Conservation (phyloP, 352 stramenopile genomes). For the Thalassiosira mediterranea region DNA sequence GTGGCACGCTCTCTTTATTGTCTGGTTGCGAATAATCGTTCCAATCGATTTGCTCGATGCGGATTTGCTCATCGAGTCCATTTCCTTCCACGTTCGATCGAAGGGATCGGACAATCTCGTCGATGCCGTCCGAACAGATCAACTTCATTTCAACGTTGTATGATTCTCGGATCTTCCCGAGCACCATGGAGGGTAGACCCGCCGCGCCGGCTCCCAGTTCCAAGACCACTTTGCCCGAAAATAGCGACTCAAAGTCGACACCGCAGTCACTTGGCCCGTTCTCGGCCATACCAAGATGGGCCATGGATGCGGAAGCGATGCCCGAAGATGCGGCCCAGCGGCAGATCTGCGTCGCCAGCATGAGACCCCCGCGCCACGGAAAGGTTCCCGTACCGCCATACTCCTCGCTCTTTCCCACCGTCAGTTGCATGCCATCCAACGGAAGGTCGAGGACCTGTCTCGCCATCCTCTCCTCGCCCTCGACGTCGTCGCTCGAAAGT, state of each 20-base stretch:
- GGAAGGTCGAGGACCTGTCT: conserved; percentile 14
- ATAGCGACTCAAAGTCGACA: conserved; percentile 17
- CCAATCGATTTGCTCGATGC: conserved; percentile 31
- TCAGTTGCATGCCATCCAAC: conserved; percentile 8
- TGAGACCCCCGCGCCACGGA: conserved; percentile 14
- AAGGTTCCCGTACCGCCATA: conserved; percentile 10
- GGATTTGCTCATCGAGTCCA: conserved; percentile 14
- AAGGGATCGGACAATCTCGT: conserved; percentile 36
- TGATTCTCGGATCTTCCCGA: conserved; percentile 17
- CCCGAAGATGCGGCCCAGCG: background rate
- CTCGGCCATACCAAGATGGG: background rate
- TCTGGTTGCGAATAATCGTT: conserved; percentile 12
- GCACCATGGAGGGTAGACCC: conserved; percentile 33
- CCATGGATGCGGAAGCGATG: background rate
- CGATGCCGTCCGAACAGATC: conserved; percentile 23
- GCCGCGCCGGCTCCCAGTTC: conserved; percentile 30
- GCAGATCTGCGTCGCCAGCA: conserved; percentile 8
- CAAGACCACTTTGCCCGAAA: conserved; percentile 20
- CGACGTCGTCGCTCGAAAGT: conserved; percentile 9
- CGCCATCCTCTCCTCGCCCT: background rate
- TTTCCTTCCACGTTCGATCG: conserved; percentile 14
- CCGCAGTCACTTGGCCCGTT: background rate
- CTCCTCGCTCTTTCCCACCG: conserved; percentile 10
- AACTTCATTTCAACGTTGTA: conserved; percentile 12
- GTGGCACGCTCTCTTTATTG: background rate